Conservation (phyloP, 1,139 yeast genomes). For the Geotrichum aggregatum region DNA sequence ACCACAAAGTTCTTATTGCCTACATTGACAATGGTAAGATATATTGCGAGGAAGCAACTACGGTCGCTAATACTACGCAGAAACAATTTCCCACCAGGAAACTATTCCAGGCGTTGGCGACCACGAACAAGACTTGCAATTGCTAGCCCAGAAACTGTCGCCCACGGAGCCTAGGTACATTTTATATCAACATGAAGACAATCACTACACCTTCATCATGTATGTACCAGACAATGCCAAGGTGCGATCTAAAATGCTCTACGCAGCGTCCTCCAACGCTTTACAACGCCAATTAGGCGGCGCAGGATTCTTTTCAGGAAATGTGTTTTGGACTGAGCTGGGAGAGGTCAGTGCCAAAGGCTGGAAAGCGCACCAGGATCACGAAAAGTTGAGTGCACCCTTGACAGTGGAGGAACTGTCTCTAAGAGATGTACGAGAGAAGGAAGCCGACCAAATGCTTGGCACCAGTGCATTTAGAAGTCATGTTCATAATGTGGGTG, state of each 20-base stretch:
- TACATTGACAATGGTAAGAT: slow-evolving; percentile 28
- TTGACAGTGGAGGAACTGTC: slow-evolving; percentile 60
- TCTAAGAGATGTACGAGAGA: slow-evolving; percentile 45
- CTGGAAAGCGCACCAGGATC: slow-evolving; percentile 44
- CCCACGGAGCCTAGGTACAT: slow-evolving; percentile 60
- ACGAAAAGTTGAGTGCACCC: slow-evolving; percentile 43
- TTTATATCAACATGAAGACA: slow-evolving; percentile 43
- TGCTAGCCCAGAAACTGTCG: slow-evolving; percentile 40
- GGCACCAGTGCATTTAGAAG: slow-evolving; percentile 33
- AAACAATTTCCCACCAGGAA: slow-evolving; percentile 35
- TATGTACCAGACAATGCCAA: slow-evolving; percentile 85
- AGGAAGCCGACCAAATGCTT: slow-evolving; percentile 35
- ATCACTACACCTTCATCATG: slow-evolving; percentile 51
- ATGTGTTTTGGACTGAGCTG: slow-evolving; percentile 52
- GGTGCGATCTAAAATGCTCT: slow-evolving; percentile 83
- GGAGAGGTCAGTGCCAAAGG: slow-evolving; percentile 57
- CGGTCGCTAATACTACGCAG: slow-evolving; percentile 27
- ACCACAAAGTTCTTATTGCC: slow-evolving; percentile 32
- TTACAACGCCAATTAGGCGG: slow-evolving; percentile 68
- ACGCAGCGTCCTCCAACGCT: slow-evolving; percentile 83
- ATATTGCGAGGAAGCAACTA: no score
- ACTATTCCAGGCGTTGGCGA: slow-evolving; percentile 33
- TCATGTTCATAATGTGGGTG: slow-evolving; percentile 24
- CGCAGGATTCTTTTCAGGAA: slow-evolving; percentile 55
- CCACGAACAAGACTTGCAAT: slow-evolving; percentile 41